Evolutionary conservation across 2,329 filamentous ascomycete genomes (phyloP), one percentile per base, ranked within the genome.

Genomic region (Verticillium isaacii): DNA sequence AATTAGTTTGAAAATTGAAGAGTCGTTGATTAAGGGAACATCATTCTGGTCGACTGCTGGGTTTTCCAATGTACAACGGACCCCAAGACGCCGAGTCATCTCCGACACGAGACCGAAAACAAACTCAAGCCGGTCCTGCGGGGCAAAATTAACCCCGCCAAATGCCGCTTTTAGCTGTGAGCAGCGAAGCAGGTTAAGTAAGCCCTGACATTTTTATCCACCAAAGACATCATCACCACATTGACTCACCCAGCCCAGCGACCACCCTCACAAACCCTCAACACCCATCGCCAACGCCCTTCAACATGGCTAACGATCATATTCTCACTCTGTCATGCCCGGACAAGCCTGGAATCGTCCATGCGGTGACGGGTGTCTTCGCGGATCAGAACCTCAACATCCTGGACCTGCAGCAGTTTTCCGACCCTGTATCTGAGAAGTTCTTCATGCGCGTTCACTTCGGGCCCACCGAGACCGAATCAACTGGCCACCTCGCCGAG

Each of bases 361-460:
- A 94, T 75, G 89, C 90, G 61, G 91, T 95, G 67, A 94, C 91
- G 8, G 90, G 88, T 65, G 82, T 94, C 68, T 85, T 95, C 65
- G 89, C 90, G 56, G 77, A 83, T 64, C 85, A 91, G 74, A 84
- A 86, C 69, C 83, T 93, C 77, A 95, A 93, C 76, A 91, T 95
- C 72, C 80, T 94, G 66, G 90, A 95, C 76, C 85, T 93, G 66
- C 91, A 93, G 77, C 91, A 95, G 77, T 95, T 92, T 80, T 90
- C 87, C 52, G 91, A 94, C 76, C 85, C 87, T 32, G 84, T 81
- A 29, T 90, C 88, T 23, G 79, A 90, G 72, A 89, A 84, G 62
- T 95, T 95, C 81, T 95, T 95, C 79, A 94, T 95, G 91, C 86
- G 91, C 72, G 90, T 94, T 68, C 91, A 93, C 75, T 94, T 94